Evolutionary conservation across 2,329 filamentous ascomycete genomes (phyloP), one percentile per base, ranked within the genome.

Genomic region (Calonectria henricotiae): DNA sequence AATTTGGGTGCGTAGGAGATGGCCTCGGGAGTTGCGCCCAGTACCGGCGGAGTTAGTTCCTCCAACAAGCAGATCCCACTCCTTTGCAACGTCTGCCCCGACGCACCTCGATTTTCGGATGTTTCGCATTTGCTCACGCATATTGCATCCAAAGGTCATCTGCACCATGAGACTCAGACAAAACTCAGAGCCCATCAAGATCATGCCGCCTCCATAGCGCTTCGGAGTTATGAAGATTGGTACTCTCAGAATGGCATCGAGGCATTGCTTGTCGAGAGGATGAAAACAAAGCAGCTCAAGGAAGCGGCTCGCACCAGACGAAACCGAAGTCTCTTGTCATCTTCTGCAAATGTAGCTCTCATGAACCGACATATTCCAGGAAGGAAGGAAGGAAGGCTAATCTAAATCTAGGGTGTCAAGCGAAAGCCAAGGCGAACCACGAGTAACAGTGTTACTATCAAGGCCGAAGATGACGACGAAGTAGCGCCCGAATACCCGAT

Each of bases 61-160:
- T 67, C 70, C 12, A 79, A 71, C 72, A 80, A 75, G 68, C 76
- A 80, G 58, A 91, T 95, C 69, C 90, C 93, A 67, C 89, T 98
- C 60, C 84, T 90, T 75, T 98, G 96, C 89, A 91, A 88, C 78
- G 92, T 98, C 75, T 98, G 96, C 80, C 92, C 93, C 41, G 94
- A 92, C 75, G 89, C 88, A 71, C 94, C 94, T 44, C 89, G 84
- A 35, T 98, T 98, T 83, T 97, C 94, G 67, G 96, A 98, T 82
- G 87, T 95, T 51, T 98, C 95, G 39, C 96, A 98, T 82, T 86
- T 98, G 43, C 89, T 98, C 79, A 98, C 96, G 13, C 96, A 98
- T 80, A 90, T 98, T 72, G 91, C 93, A 70, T 98, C 95, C 73
- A 98, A 98, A 80, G 93, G 93, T n/a, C 96, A 98, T 80, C 86